These are phyloP conservation scores for Lactarius pseudohatsudake DNA, from an alignment of 768 basidiomycete species.

Conservation along the genomic window DNA sequence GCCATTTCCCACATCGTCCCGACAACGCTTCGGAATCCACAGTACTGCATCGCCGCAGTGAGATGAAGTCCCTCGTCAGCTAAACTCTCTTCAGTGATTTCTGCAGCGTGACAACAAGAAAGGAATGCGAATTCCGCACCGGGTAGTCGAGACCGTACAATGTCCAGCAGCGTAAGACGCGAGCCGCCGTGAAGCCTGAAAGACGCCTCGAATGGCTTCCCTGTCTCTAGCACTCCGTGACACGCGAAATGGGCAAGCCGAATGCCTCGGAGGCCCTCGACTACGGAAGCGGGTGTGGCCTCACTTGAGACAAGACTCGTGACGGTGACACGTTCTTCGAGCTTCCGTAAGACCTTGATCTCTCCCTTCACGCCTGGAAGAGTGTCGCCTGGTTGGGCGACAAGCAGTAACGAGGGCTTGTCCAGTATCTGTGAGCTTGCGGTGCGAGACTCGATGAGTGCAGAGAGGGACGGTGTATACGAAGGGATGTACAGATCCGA, in stretches of 20 bases:
- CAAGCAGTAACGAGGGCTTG: slow-evolving; percentile 3
- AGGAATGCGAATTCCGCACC: slow-evolving; percentile 18
- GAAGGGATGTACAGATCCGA: slow-evolving; percentile 11
- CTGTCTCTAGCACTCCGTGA: slow-evolving; percentile 5
- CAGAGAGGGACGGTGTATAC: background rate
- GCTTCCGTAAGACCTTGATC: background rate
- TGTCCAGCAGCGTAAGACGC: slow-evolving; percentile 5
- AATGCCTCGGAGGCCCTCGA: background rate
- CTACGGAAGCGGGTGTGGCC: background rate
- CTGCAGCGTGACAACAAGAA: slow-evolving; percentile 17
- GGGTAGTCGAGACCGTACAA: background rate
- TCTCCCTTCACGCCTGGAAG: slow-evolving; percentile 8
- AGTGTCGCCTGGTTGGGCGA: slow-evolving; percentile 7
- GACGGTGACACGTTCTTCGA: background rate
- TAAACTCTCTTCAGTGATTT: background rate
- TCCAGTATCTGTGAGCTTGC: background rate
- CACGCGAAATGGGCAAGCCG: slow-evolving; percentile 14
- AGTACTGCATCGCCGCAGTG: slow-evolving; percentile 25
- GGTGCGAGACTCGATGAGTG: background rate
- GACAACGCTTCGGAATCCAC: slow-evolving; percentile 18
- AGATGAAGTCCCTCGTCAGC: slow-evolving; percentile 25
- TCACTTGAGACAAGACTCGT: background rate
- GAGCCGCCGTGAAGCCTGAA: slow-evolving; percentile 6
- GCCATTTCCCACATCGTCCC: slow-evolving; percentile 24
- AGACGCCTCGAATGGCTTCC: slow-evolving; percentile 3